Percentiles rank a stretch among this genome's conserved stretches.
These are phyloP conservation scores for Ophiosphaerella korrae DNA, from an alignment of 2,329 filamentous ascomycete species.

Conservation along the genomic window DNA sequence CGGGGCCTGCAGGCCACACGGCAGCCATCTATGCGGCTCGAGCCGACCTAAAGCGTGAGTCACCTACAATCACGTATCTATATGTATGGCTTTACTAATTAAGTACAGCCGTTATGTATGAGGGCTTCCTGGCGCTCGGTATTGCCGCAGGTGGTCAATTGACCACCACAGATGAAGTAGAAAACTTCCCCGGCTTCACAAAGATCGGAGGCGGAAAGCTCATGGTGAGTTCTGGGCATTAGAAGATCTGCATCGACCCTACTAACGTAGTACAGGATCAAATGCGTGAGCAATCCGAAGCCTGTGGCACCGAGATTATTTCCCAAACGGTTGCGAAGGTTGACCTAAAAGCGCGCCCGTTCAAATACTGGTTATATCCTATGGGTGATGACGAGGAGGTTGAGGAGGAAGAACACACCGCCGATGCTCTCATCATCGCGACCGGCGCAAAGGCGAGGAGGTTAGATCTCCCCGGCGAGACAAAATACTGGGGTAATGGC, in stretches of 20 bases:
- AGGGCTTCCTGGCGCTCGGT: slow-evolving; percentile 96
- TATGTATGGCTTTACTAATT: slow-evolving; percentile 20
- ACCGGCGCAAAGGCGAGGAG: slow-evolving; percentile 92
- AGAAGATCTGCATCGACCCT: neutral
- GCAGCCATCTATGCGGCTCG: slow-evolving; percentile 95
- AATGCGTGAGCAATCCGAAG: slow-evolving; percentile 89
- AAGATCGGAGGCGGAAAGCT: slow-evolving; percentile 84
- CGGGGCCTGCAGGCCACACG: slow-evolving; percentile 95
- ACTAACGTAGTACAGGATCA: slow-evolving; percentile 62
- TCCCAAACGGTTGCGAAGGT: slow-evolving; percentile 90
- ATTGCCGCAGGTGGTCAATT: slow-evolving; percentile 95
- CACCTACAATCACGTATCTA: no score
- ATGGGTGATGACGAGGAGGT: slow-evolving; percentile 80
- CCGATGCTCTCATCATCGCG: slow-evolving; percentile 90
- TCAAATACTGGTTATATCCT: slow-evolving; percentile 76
- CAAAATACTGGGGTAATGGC: slow-evolving; percentile 96
- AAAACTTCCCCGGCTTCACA: slow-evolving; percentile 97
- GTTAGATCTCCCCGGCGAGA: slow-evolving; percentile 82
- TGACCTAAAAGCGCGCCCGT: slow-evolving; percentile 81
- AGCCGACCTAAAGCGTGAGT: slow-evolving; percentile 83
- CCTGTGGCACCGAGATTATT: slow-evolving; percentile 91
- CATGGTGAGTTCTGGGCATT: slow-evolving; percentile 64
- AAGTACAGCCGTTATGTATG: slow-evolving; percentile 80
- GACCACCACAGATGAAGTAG: slow-evolving; percentile 96
- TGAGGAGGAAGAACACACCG: slow-evolving; percentile 76